A percentile compares a stretch with the other conserved stretches of the same genome.
Conservation (phyloP, 257 asterid genomes). For the Ilex aquifolium region DNA sequence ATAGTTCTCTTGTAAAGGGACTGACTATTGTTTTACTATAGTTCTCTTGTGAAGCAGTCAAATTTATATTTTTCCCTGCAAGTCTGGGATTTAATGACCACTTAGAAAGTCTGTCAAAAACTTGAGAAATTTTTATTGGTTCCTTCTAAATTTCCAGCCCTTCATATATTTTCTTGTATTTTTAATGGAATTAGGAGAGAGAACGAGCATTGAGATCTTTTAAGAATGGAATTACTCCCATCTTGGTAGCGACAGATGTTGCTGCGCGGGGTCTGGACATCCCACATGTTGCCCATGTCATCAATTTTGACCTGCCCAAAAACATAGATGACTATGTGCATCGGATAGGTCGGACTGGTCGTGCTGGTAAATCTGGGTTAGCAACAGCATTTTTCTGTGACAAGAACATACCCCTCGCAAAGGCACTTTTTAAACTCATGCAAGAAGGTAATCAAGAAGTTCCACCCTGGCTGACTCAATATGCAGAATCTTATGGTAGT, state of each 20-base stretch:
- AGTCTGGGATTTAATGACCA: too few species aligned
- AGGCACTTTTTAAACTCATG: slow-evolving; percentile 65
- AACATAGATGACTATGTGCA: slow-evolving; percentile 85
- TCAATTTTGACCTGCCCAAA: slow-evolving; percentile 83
- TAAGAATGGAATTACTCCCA: slow-evolving; percentile 76
- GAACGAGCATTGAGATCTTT: slow-evolving; percentile 75
- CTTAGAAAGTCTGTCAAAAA: too few species aligned
- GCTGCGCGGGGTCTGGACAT: slow-evolving; percentile 95
- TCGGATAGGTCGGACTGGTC: slow-evolving; percentile 86
- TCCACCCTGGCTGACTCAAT: slow-evolving; percentile 76
- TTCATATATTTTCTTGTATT: too few species aligned
- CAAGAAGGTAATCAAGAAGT: slow-evolving; percentile 82
- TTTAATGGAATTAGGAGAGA: slow-evolving; percentile 41
- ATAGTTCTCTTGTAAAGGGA: too few species aligned
- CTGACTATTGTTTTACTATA: too few species aligned
- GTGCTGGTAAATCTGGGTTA: slow-evolving; percentile 81
- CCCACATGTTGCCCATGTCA: slow-evolving; percentile 74
- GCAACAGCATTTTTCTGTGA: slow-evolving; percentile 89
- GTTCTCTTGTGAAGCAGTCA: too few species aligned
- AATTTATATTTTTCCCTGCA: too few species aligned
- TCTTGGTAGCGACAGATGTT: slow-evolving; percentile 83
- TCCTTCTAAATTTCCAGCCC: neutral
- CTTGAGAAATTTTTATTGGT: too few species aligned
- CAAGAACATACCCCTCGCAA: slow-evolving; percentile 54
- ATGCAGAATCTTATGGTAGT: slow-evolving; percentile 48